These are phyloP conservation scores for Pulveroboletus sp. DNA, from an alignment of 768 basidiomycete genomes.

Conservation along the genomic window DNA sequence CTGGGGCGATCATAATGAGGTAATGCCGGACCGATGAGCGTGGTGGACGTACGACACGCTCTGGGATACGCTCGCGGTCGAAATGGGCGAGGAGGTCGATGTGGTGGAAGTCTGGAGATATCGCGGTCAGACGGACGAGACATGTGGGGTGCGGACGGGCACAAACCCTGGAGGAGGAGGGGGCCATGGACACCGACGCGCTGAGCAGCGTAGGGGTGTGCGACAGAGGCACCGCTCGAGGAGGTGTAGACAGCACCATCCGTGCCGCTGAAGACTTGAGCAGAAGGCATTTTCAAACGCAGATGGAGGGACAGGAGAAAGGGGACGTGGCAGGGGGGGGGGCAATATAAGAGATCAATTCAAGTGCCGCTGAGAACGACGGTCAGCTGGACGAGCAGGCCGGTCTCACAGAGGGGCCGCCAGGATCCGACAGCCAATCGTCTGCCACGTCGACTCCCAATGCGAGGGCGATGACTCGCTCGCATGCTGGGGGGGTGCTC, in stretches of 20 bases:
- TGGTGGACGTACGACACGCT: slow-evolving; percentile 66
- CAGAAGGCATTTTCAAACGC: too few species aligned
- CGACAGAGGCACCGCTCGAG: slow-evolving; percentile 75
- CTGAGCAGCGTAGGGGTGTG: slow-evolving; percentile 74
- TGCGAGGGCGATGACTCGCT: too few species aligned
- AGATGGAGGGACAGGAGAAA: too few species aligned
- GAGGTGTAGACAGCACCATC: slow-evolving; percentile 76
- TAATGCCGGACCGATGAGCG: neutral
- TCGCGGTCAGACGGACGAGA: slow-evolving; percentile 13
- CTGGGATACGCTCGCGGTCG: slow-evolving; percentile 92
- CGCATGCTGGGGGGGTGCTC: too few species aligned
- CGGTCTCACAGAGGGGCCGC: too few species aligned
- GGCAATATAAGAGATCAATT: slow-evolving; percentile 16
- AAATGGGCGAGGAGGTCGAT: slow-evolving; percentile 90
- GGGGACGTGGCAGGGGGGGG: neutral
- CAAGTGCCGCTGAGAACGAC: slow-evolving; percentile 21
- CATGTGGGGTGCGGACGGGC: neutral
- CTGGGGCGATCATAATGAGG: slow-evolving; percentile 39
- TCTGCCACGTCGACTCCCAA: too few species aligned
- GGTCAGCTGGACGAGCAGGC: too few species aligned
- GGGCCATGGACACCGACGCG: slow-evolving; percentile 72
- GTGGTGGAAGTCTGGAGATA: slow-evolving; percentile 71
- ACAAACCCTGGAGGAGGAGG: slow-evolving; percentile 80
- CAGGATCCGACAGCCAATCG: too few species aligned
- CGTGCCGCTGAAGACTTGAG: slow-evolving; percentile 48